Percentiles rank a stretch among this genome's conserved stretches.
These are phyloP conservation scores for Grosmannia penicillata DNA, from an alignment of 2,329 filamentous ascomycete genomes.

Conservation along the genomic window DNA sequence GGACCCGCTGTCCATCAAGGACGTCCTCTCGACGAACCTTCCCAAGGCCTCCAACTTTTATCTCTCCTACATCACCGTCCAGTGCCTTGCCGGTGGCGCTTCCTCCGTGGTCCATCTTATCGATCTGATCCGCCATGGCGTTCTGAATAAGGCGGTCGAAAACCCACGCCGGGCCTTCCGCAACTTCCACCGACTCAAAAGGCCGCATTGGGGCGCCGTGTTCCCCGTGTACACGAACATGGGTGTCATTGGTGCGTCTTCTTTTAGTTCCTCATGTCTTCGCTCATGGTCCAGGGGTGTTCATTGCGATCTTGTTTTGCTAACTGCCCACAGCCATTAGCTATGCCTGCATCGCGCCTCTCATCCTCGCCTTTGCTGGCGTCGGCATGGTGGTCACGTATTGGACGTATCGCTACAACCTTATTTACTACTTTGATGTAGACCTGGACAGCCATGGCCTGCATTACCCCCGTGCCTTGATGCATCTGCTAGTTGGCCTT, in stretches of 20 bases:
- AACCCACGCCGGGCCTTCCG: constrained; percentile 71
- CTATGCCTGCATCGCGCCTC: constrained; percentile 71
- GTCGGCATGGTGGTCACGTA: constrained; percentile 69
- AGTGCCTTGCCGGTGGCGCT: constrained; percentile 66
- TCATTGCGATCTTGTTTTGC: neutral
- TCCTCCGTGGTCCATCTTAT: constrained; percentile 60
- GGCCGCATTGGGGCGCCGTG: constrained; percentile 63
- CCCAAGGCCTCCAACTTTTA: constrained; percentile 67
- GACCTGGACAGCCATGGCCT: constrained; percentile 78
- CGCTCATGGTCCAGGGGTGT: neutral
- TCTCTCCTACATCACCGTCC: constrained; percentile 71
- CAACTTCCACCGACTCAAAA: constrained; percentile 54
- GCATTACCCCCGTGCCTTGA: constrained; percentile 73
- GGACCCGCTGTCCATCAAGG: constrained; percentile 39
- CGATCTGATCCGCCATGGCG: constrained; percentile 25
- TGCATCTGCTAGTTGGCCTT: constrained; percentile 70
- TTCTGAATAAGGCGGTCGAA: constrained; percentile 58
- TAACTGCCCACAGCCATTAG: constrained; percentile 39
- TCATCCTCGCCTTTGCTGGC: constrained; percentile 68
- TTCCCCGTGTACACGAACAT: constrained; percentile 64
- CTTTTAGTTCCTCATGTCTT: constrained; percentile 1
- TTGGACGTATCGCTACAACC: constrained; percentile 72
- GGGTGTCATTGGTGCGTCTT: constrained; percentile 43
- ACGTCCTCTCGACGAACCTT: constrained; percentile 46
- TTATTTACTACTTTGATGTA: constrained; percentile 67